Evolutionary conservation across 208 protist genomes (phyloP), one percentile per base, ranked within the genome.

Genomic region (Wallacemonas collosoma): DNA sequence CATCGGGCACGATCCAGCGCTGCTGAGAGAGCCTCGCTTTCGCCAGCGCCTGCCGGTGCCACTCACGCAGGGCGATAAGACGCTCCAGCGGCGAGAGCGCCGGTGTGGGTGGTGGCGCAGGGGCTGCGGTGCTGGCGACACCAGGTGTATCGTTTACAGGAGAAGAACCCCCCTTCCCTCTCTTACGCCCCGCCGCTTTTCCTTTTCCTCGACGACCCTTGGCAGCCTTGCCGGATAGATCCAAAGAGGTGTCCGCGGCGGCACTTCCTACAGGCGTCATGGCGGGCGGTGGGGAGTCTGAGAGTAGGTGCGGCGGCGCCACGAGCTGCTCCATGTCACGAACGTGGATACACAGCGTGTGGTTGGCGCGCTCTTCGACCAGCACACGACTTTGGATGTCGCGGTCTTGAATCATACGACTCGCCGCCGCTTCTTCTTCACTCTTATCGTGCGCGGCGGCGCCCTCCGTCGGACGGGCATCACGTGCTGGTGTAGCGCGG

Each of bases 251-350:
- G 26, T 26, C 8, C 45, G 12, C 45, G 6, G 36, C 6, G 40
- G n/a, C 44, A 38, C 58, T 48, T 35, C 8, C 36, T 41, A 14
- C 8, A 9, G 58, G 39, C 14, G 39, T 14, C 11, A 68, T 38
- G 2, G 1, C 6, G 8, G 38, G 12, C 12, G 50, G n/a, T 3
- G 64, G 1, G 47, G 57, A 50, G 2, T 68, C 39, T 3, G 51
- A 7, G 41, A 86, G 81, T 9, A 96, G 73, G 63, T 93, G 77
- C 15, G 68, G 67, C 56, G 91, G 91, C 1, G 91, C 88, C 14
- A 90, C 79, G 1, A 94, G 77, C 68, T 91, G 85, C 40, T 94
- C 87, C 85, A 96, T 90, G 50, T 94, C 87, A 1, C 91, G 86
- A 4, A 96, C 87, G 63, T 94, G 87, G 36, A 96, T 93, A 60